These are phyloP conservation scores for Epichloe glyceriae DNA, from an alignment of 2,329 filamentous ascomycete genomes.

Conservation along the genomic window DNA sequence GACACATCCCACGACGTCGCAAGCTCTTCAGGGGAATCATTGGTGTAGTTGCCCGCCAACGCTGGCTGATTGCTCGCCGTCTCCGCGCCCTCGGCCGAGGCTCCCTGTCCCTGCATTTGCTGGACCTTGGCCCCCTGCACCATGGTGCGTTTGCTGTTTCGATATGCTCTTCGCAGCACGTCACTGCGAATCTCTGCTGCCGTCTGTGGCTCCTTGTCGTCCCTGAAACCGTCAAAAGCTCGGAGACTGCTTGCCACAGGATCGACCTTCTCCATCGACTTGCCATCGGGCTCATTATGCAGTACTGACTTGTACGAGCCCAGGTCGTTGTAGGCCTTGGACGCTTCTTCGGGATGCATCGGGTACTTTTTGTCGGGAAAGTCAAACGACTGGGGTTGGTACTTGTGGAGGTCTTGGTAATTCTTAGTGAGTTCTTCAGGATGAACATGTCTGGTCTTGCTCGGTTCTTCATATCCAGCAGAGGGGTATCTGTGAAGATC, in stretches of 20 bases:
- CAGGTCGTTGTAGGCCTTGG: slow-evolving; percentile 28
- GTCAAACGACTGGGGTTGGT: slow-evolving; percentile 20
- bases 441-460: slow-evolving; percentile 16
- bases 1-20: slow-evolving; percentile 25
- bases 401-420: slow-evolving; percentile 29
- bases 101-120: slow-evolving; percentile 5
- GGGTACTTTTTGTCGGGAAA: slow-evolving; percentile 14
- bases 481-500: slow-evolving; percentile 21
- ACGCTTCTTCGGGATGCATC: slow-evolving; percentile 21
- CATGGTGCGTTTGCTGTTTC: slow-evolving; percentile 10
- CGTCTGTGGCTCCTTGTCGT: slow-evolving; percentile 13
- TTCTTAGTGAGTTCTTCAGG: slow-evolving; percentile 25
- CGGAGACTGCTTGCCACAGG: slow-evolving; percentile 21
- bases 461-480: slow-evolving; percentile 18
- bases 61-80: slow-evolving; percentile 1
- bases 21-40: slow-evolving; percentile 42
- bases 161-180: slow-evolving; percentile 16
- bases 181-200: slow-evolving; percentile 20
- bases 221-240: slow-evolving; percentile 21
- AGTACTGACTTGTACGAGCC: slow-evolving; percentile 24
- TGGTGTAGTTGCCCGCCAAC: slow-evolving; percentile 34
- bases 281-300: slow-evolving; percentile 23
- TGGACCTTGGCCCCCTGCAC: slow-evolving; percentile 9
- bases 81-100: slow-evolving; percentile 4
- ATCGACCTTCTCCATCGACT: slow-evolving; percentile 17